Conservation (phyloP, 176 grass and related monocot species). For the Triticum timopheevii region DNA sequence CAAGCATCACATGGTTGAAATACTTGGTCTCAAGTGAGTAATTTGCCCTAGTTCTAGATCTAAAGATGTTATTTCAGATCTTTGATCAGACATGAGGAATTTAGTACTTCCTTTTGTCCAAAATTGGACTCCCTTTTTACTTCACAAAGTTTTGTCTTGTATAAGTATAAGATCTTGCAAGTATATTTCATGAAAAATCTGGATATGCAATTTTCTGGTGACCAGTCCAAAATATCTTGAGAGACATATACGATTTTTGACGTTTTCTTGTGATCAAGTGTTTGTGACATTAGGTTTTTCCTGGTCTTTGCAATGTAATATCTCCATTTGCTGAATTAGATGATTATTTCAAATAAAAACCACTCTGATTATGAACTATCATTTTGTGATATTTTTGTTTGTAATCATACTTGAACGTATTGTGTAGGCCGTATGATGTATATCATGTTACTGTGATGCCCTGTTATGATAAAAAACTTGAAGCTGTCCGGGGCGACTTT, state of each 20-base stretch:
- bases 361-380: not conserved
- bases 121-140: not conserved
- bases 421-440: conserved; percentile 53
- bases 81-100: not conserved
- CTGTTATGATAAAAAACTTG: conserved; percentile 98
- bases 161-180: not conserved
- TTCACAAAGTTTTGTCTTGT: not conserved
- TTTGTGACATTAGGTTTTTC: not conserved
- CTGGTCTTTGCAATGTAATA: not conserved
- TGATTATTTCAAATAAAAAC: conserved; percentile 1
- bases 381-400: conserved; percentile 13
- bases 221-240: not conserved
- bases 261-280: not conserved
- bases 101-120: not conserved
- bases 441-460: conserved; percentile 99
- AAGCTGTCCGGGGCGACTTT: conserved; percentile 89
- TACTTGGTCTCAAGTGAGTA: conserved; percentile 72
- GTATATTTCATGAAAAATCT: not conserved
- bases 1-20: conserved; percentile 76
- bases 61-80: conserved; percentile 22
- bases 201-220: not conserved
- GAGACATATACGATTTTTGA: not conserved
- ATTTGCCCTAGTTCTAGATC: conserved; percentile 21
- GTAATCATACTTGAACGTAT: not conserved
- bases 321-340: not conserved